Base-by-base conservation (phyloP, 2,329 filamentous ascomycete genomes). In the Penicillium rolfsii region DNA sequence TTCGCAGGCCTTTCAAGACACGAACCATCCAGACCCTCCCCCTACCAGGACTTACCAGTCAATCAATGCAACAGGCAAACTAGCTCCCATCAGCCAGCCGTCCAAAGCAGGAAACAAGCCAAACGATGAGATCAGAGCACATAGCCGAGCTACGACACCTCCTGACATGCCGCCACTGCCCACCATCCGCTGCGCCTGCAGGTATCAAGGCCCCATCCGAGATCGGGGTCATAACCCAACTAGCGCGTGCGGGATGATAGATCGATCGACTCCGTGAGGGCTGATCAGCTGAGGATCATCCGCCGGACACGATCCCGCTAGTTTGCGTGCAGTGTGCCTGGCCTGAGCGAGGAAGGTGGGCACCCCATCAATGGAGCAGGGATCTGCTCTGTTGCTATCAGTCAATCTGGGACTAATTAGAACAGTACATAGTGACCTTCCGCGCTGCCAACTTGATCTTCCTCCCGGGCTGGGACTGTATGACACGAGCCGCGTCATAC, bases 111-210 rank as follows among this genome's bases (percentile, higher is more conserved):
- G 40, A 58, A 57, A 50, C 22, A 14, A 22, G 45, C 22, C 49
- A 58, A 58, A 60, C 35, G 55, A 58, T 58, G 52, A 60, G 43
- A 61, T 50, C 61, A 58, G 45, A 58, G 58, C 45, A 43, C 50
- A 54, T 53, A 52, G 7, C 60, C 60, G 55, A 43, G 26, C 60
- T 62, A 49, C 59, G 50, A 57, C 53, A 59, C 36, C 58, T 60
- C 58, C 49, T 54, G 49, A 49, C 58, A 57, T 60, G 11, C 53
- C 46, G 22, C 24, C 45, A 6, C 7, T 26, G 22, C n/a, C 55
- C 53, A 55, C 53, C 45, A 52, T 30, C 22, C 16, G 24, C 52
- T 30, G 36, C 36, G 28, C 50, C 30, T 22, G 33, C 48, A 30
- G 30, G 14, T 7, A 50, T 24, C 41, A 43, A 52, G 43, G 50